Evolutionary conservation across 116 monocot species (phyloP), one percentile per base, ranked within the genome.

Genomic region (Trichopus zeylanicus): DNA sequence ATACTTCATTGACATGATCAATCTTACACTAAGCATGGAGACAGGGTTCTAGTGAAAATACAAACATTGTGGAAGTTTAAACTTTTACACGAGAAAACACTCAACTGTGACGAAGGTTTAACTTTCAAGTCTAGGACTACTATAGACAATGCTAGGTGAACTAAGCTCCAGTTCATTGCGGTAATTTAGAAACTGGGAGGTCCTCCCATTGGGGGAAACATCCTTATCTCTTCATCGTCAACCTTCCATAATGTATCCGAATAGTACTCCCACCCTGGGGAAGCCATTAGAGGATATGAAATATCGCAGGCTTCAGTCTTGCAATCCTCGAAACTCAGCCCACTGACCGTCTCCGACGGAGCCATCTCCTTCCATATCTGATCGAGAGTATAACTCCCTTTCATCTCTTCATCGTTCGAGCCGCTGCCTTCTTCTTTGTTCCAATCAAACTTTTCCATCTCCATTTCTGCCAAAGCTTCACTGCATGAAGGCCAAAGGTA

Each of bases 281-380:
- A 70, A 3, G 61, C n/a, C 18, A 61, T 3, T 35, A 60, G 48
- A 55, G 30, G 59, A 55, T 54, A 26, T n/a, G 46, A 48, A 23
- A 25, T 23, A 25, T 48, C 32, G 38, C 64, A 78, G 31, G 26
- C 53, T 26, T 78, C 68, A 32, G 59, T 54, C 29, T 48, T 65
- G 69, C 35, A 42, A 22, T 57, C 64, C 31, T 63, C 58, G 5
- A 71, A 70, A 42, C 68, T 72, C 6, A 48, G 26, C 20, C 59
- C 72, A 29, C 53, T 68, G 8, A 49, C 49, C 2, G 49, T 0
- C 49, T 49, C 49, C 19, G 49, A 49, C 15, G 18, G 24, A 5
- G 27, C 60, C 31, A 16, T 18, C 63, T 80, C 80, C n/a, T 71
- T 75, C 80, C 80, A 80, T 34, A 80, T 67, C 48, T 80, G 71